Base-by-base conservation (phyloP, 2,329 filamentous ascomycete species). In the Colletotrichum destructivum region DNA sequence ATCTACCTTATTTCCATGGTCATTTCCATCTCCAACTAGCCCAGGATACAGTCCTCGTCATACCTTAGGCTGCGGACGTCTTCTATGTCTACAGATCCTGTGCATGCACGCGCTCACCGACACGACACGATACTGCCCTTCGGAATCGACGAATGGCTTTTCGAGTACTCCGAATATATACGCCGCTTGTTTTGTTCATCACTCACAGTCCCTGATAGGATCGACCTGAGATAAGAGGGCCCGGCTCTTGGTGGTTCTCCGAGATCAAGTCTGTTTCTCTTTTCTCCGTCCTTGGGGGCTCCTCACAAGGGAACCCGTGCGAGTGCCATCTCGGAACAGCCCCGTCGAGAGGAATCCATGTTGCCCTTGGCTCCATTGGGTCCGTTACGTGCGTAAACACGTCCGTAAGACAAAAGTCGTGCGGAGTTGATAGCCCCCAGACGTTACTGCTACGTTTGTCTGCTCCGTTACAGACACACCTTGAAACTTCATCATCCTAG, bases 251-350 rank as follows among this genome's bases (percentile, higher is more conserved):
- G 23, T 49, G 18, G 42, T 40, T 54, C 31, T 54, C 59, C 59
- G 42, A 54, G 49, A 51, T 38, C 16, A 49, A 54, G 31, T 62
- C 40, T 69, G 55, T 69, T 59, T 46, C 69, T 71, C 65, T 63
- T 71, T 71, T 26, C 69, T 71, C 69, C 69, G 6, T 47, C 69
- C 51, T 35, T 38, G n/a, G 42, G 35, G 51, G 44, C 44, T 63
- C 26, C 46, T 21, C 59, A 55, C 60, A 44, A 51, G 65, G 52
- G 31, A 42, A 54, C 11, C 64, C 59, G 52, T 59, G 52, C 46
- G 51, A 71, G 54, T 52, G 44, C 44, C 60, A 60, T 63, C 59
- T 59, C 54, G 54, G 69, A 59, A 47, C 54, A 56, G 23, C 31
- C 64, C 69, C 69, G 46, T 68, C 46, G 46, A 26, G 40, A 35